Evolutionary conservation across 1,284 basidiomycete genomes (phyloP).

Genomic region (Cutaneotrichosporon arboriforme): DNA sequence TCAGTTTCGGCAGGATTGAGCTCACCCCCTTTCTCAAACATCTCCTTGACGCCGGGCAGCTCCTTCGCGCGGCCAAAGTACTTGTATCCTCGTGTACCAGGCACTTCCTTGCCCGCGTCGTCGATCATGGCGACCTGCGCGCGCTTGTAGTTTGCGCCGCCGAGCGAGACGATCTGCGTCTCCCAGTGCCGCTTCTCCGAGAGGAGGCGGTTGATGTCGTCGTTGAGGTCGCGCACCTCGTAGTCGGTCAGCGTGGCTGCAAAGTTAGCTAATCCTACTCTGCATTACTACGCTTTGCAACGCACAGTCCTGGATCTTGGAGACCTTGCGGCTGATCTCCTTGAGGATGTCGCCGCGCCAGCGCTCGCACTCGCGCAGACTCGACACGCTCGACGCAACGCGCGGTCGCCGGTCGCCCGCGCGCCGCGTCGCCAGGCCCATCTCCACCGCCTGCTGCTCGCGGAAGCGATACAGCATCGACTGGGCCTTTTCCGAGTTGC

Average conservation of each 20-base stretch:
- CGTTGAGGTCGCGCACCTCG: constrained; percentile 91
- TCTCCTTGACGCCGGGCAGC: constrained; percentile 87
- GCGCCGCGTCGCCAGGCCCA: constrained; percentile 67
- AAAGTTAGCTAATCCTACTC: too few species aligned
- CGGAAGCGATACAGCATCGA: constrained; percentile 99
- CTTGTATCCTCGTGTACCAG: constrained; percentile 98
- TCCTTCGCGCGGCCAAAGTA: constrained; percentile 98
- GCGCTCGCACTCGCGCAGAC: constrained; percentile 83
- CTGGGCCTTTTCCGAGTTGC: constrained; percentile 96
- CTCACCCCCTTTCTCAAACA: constrained; percentile 76
- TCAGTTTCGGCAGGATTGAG: background rate
- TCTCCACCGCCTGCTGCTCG: constrained; percentile 90
- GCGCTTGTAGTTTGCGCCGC: constrained; percentile 92
- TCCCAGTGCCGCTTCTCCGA: constrained; percentile 97
- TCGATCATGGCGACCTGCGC: constrained; percentile 80
- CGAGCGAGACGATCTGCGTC: constrained; percentile 88
- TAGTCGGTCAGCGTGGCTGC: constrained; percentile 88
- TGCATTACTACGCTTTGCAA: constrained; percentile 14
- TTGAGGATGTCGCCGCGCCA: constrained; percentile 93
- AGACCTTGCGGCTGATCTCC: constrained; percentile 92
- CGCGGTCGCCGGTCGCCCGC: constrained; percentile 74
- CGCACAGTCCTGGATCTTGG: constrained; percentile 93
- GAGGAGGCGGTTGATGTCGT: constrained; percentile 95
- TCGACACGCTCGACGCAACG: constrained; percentile 85
- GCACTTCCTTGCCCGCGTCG: constrained; percentile 90